phyloP scores from a whole-genome alignment of 163 green algal genomes.

The Scenedesmus sp. region DNA sequence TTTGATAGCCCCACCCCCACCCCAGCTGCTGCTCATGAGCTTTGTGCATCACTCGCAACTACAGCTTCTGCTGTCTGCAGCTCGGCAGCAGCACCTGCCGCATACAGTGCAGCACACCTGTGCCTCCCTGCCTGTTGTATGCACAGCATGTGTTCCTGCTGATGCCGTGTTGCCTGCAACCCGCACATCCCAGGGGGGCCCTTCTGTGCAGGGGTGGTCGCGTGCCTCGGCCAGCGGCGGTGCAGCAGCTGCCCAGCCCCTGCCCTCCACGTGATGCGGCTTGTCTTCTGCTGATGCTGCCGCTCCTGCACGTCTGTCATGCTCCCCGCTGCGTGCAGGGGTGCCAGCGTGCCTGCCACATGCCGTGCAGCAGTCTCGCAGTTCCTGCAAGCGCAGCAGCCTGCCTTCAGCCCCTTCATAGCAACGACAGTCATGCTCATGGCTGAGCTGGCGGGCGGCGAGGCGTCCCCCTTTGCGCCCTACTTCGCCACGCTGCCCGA shows the following conservation, averaged over 20 bases:
- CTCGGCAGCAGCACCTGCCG: too few species aligned
- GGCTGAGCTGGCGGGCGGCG: conserved; percentile 62
- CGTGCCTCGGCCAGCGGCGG: neutral
- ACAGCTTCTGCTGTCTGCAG: too few species aligned
- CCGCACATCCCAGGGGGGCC: too few species aligned
- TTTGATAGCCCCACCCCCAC: too few species aligned
- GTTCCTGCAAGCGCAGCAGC: conserved; percentile 51
- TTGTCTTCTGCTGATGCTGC: neutral
- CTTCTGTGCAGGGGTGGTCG: neutral
- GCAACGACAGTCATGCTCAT: conserved; percentile 71
- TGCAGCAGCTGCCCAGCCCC: neutral
- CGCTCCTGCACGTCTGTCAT: neutral
- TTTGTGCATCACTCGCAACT: too few species aligned
- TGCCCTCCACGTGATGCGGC: neutral
- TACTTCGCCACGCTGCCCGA: conserved; percentile 68
- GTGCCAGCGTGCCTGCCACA: conserved; percentile 35
- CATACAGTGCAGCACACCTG: neutral
- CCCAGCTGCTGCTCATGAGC: too few species aligned
- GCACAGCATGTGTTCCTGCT: neutral
- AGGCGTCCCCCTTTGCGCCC: conserved; percentile 54
- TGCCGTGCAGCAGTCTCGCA: neutral
- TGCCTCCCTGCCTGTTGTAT: neutral
- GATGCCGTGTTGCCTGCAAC: too few species aligned
- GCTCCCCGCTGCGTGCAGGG: neutral
- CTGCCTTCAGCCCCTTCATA: conserved; percentile 69